Evolutionary conservation across 208 protist genomes (phyloP).

Genomic region (Trypanosoma melophagium): DNA sequence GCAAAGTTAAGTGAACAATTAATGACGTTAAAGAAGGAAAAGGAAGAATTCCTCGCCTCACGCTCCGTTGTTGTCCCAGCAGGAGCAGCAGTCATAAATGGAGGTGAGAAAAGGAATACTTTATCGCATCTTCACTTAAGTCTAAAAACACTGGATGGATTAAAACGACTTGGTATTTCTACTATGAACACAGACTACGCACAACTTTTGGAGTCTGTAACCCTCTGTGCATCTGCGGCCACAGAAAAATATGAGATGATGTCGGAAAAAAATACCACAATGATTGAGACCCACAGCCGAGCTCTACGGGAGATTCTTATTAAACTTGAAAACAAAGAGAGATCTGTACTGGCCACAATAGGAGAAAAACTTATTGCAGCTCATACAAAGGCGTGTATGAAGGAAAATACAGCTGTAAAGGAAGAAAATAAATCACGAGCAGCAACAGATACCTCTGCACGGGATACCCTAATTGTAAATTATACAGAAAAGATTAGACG

Average conservation of each 20-base stretch:
- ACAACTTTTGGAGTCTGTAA: conserved; percentile 9
- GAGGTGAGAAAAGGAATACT: neutral
- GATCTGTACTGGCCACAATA: conserved; percentile 13
- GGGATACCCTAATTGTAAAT: neutral
- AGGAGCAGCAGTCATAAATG: neutral
- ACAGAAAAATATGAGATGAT: conserved; percentile 15
- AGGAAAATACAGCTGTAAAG: conserved; percentile 7
- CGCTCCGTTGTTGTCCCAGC: neutral
- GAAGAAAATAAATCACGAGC: conserved; percentile 15
- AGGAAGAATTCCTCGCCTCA: neutral
- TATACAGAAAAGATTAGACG: conserved; percentile 8
- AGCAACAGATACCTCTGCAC: neutral
- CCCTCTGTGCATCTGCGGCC: neutral
- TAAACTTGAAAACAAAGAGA: conserved; percentile 23
- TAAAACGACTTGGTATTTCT: conserved; percentile 22
- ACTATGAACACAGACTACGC: neutral
- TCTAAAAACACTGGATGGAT: conserved; percentile 3
- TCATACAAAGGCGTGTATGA: conserved; percentile 1
- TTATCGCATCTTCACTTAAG: neutral
- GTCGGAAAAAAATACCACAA: conserved; percentile 19
- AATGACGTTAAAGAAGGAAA: neutral
- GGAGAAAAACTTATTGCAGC: conserved; percentile 24
- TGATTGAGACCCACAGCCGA: conserved; percentile 30
- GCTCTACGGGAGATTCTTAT: conserved; percentile 18
- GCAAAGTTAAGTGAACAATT: conserved; percentile 2